These are phyloP conservation scores for Coemansia guatemalensis DNA, from an alignment of 192 early-diverging fungal genomes.

Conservation along the genomic window DNA sequence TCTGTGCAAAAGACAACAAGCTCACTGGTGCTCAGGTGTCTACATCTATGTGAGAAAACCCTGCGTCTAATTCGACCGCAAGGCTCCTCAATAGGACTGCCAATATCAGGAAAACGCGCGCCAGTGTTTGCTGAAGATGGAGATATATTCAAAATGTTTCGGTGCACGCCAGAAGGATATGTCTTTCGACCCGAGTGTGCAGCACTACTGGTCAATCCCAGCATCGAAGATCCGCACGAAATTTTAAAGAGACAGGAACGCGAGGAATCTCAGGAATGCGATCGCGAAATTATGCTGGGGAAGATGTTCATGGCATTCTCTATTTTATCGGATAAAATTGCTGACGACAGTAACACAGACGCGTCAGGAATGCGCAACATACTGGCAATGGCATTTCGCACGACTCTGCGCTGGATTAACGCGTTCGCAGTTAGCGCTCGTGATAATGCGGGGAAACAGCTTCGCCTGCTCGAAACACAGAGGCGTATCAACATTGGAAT, in stretches of 20 bases:
- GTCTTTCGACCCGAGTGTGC: background rate
- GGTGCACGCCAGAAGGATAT: background rate
- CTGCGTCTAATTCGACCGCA: background rate
- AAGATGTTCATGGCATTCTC: constrained; percentile 15
- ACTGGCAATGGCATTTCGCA: constrained; percentile 12
- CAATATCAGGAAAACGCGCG: background rate
- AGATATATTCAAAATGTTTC: background rate
- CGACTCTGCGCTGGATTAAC: constrained; percentile 25
- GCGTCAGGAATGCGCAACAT: constrained; percentile 1
- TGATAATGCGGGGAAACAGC: constrained; percentile 19
- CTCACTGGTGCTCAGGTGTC: background rate
- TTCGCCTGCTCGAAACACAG: constrained; percentile 7
- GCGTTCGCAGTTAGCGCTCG: constrained; percentile 22
- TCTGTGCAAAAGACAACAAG: background rate
- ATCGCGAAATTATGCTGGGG: constrained; percentile 18
- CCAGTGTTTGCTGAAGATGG: background rate
- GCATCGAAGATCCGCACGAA: background rate
- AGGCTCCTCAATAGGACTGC: background rate
- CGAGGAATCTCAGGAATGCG: constrained; percentile 21
- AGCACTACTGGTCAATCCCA: background rate
- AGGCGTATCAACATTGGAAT: constrained; percentile 24
- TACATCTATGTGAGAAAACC: constrained; percentile 3
- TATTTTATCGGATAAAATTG: background rate
- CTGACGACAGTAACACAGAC: background rate
- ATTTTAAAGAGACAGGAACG: constrained; percentile 6